Conservation (phyloP, 192 early-diverging fungal genomes). For the Lunasporangiospora selenospora region DNA sequence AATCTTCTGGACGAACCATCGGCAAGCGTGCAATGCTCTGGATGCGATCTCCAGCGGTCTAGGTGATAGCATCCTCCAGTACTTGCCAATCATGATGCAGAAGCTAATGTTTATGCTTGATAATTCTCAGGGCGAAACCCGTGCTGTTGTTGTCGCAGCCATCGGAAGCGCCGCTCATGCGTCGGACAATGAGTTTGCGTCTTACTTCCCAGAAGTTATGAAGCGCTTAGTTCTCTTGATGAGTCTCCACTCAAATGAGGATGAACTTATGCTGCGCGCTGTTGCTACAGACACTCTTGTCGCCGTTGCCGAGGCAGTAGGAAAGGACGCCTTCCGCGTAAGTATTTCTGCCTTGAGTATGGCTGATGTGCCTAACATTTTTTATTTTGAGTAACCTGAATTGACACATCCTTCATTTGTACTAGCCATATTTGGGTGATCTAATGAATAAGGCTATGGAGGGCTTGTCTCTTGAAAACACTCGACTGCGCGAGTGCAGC, state of each 20-base stretch:
- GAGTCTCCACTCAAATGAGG: constrained; percentile 68
- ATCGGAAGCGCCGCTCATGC: constrained; percentile 94
- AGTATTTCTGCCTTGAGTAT: no score
- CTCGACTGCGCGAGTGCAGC: constrained; percentile 81
- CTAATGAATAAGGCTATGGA: constrained; percentile 81
- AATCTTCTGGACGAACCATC: constrained; percentile 81
- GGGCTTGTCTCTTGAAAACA: constrained; percentile 75
- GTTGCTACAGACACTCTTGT: constrained; percentile 86
- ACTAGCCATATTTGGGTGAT: constrained; percentile 70
- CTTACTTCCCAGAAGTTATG: constrained; percentile 81
- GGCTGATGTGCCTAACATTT: no score
- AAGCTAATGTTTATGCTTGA: constrained; percentile 81
- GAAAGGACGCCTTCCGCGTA: constrained; percentile 75
- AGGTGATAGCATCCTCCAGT: constrained; percentile 78
- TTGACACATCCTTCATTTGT: not conserved
- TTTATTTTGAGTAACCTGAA: not conserved
- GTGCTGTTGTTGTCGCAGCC: constrained; percentile 80
- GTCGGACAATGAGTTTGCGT: constrained; percentile 68
- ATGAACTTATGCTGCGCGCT: constrained; percentile 81
- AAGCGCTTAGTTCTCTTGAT: constrained; percentile 75
- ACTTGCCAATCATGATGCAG: constrained; percentile 84
- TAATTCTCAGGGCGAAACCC: constrained; percentile 68
- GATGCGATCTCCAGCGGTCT: constrained; percentile 91
- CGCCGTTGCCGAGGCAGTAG: constrained; percentile 87
- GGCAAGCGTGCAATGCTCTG: constrained; percentile 81